Evolutionary conservation across 73 alveolate species (phyloP).

Genomic region (Paramecium octaurelia): DNA sequence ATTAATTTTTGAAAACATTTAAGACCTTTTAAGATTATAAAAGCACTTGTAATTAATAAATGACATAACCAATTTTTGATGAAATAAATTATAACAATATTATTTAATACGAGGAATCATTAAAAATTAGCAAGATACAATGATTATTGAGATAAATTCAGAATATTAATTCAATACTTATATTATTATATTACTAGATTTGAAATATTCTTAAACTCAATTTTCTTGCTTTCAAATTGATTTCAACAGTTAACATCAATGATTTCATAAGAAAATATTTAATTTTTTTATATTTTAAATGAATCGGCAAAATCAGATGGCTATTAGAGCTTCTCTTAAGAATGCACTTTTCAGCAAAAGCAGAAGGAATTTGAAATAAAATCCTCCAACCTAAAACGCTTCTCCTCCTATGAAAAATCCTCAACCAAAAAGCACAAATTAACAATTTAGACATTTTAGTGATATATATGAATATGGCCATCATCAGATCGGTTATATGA

Average conservation of each 20-base stretch:
- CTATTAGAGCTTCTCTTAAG: background rate
- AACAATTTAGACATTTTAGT: slow-evolving; percentile 39
- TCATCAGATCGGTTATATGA: background rate
- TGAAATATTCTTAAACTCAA: background rate
- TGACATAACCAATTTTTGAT: background rate
- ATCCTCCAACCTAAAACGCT: background rate
- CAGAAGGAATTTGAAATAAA: background rate
- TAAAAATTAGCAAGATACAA: background rate
- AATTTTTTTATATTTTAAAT: background rate
- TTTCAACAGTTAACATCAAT: background rate
- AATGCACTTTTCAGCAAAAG: background rate
- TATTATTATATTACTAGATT: background rate
- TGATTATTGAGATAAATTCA: background rate
- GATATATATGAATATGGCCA: slow-evolving; percentile 9
- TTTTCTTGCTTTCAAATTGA: background rate
- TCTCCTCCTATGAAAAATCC: background rate
- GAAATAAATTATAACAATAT: background rate
- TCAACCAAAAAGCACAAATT: background rate
- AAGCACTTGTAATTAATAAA: background rate
- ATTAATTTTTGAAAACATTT: background rate
- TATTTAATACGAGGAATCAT: background rate
- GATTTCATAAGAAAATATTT: background rate
- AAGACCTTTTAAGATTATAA: background rate
- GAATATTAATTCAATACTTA: too few relatives aligned
- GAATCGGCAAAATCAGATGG: background rate